Evolutionary conservation across 148 eudicot species (phyloP).

Genomic region (Suaeda aralocaspica): DNA sequence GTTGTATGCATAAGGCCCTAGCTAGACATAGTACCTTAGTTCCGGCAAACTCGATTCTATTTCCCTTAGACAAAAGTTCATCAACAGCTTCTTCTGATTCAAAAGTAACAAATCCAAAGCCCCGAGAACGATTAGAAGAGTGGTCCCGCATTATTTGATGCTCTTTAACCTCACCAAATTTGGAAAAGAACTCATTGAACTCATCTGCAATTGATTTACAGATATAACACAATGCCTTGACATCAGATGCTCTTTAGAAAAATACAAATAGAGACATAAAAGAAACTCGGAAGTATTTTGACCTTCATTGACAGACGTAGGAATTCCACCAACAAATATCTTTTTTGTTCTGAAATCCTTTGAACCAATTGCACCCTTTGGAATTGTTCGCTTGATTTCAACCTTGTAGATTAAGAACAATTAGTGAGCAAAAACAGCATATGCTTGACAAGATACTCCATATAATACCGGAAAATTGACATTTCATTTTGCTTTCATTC

Average conservation of each 20-base stretch:
- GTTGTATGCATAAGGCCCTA: neutral
- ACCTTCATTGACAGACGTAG: conserved; percentile 56
- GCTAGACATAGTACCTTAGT: conserved; percentile 34
- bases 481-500: neutral
- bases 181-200: conserved; percentile 50
- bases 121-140: conserved; percentile 53
- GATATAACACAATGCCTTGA: neutral
- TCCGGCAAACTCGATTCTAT: conserved; percentile 61
- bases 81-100: conserved; percentile 53
- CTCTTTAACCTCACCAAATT: conserved; percentile 46
- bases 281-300: neutral
- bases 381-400: conserved; percentile 61
- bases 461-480: neutral
- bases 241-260: neutral
- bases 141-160: conserved; percentile 66
- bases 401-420: conserved; percentile 33
- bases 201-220: conserved; percentile 39
- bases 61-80: conserved; percentile 49
- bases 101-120: conserved; percentile 57
- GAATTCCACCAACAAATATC: conserved; percentile 63
- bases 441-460: neutral
- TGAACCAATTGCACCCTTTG: conserved; percentile 46
- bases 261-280: neutral
- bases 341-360: conserved; percentile 58
- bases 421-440: neutral